phyloP scores from a whole-genome alignment of 78 protist species.

The Speleostelium caveatum region DNA sequence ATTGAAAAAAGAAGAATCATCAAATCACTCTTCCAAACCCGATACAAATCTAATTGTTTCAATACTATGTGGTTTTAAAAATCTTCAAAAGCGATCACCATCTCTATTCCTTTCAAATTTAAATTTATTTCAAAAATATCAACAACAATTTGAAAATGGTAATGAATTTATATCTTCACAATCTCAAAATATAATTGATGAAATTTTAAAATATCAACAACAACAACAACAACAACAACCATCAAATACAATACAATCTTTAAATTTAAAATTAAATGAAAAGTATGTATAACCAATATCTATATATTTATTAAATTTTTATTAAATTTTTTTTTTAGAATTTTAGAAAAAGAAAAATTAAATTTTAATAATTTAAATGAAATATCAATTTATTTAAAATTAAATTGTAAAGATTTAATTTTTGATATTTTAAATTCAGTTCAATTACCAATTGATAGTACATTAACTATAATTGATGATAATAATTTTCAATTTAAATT shows the following conservation, averaged over 20 bases:
- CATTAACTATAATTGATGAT: too few species aligned
- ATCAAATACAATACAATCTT: background rate
- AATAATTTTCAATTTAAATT: too few species aligned
- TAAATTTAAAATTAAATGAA: too few species aligned
- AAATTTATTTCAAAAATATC: slow-evolving; percentile 13
- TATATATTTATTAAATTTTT: too few species aligned
- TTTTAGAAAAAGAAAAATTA: too few species aligned
- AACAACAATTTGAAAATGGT: background rate
- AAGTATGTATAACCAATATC: background rate
- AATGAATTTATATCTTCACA: slow-evolving; percentile 41
- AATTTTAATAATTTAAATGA: too few species aligned
- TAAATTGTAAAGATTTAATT: too few species aligned
- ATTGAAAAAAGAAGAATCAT: slow-evolving; percentile 6
- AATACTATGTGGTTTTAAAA: slow-evolving; percentile 40
- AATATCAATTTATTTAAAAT: too few species aligned
- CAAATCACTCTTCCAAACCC: background rate
- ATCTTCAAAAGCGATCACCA: slow-evolving; percentile 56
- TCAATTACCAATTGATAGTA: too few species aligned
- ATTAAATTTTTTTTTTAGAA: too few species aligned
- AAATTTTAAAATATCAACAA: background rate
- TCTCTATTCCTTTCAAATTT: background rate
- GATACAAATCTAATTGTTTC: slow-evolving; percentile 44
- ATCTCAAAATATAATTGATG: slow-evolving; percentile 48
- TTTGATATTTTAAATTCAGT: too few species aligned
- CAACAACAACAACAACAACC: background rate